Evolutionary conservation across 2,329 filamentous ascomycete species (phyloP).

Genomic region (Fusarium graminum): DNA sequence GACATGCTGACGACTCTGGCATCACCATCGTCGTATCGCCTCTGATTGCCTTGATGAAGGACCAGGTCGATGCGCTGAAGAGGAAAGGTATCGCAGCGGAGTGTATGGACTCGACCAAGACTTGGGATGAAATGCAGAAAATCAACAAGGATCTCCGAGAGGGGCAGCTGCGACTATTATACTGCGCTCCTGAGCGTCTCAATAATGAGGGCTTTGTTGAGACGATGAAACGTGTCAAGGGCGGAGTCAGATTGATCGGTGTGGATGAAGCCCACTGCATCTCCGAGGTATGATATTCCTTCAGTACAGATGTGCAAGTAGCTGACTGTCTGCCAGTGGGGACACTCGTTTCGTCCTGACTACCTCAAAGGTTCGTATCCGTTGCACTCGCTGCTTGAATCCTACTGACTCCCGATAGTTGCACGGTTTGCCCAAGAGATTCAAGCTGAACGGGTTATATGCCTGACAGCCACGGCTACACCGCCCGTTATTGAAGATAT

Average conservation of each 20-base stretch:
- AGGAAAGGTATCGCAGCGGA: slow-evolving; percentile 65
- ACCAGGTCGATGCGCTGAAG: slow-evolving; percentile 68
- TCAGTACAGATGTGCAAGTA: rapidly evolving
- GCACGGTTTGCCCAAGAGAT: slow-evolving; percentile 68
- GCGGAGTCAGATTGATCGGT: slow-evolving; percentile 68
- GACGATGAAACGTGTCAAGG: slow-evolving; percentile 65
- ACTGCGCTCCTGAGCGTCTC: slow-evolving; percentile 70
- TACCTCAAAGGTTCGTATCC: slow-evolving; percentile 61
- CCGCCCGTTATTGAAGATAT: slow-evolving; percentile 68
- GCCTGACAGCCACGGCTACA: slow-evolving; percentile 71
- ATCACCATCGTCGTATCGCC: slow-evolving; percentile 70
- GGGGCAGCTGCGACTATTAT: slow-evolving; percentile 66
- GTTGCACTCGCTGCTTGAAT: not conserved
- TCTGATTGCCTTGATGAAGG: slow-evolving; percentile 70
- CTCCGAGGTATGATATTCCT: slow-evolving; percentile 51
- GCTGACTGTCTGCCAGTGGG: slow-evolving; percentile 55
- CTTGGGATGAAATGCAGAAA: slow-evolving; percentile 59
- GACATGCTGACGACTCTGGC: slow-evolving; percentile 55
- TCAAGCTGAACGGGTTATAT: slow-evolving; percentile 69
- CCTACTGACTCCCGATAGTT: slow-evolving; percentile 50
- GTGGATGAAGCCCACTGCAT: slow-evolving; percentile 72
- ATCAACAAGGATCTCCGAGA: slow-evolving; percentile 56
- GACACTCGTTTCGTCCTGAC: slow-evolving; percentile 63
- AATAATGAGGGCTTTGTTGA: slow-evolving; percentile 72
- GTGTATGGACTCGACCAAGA: slow-evolving; percentile 68